Evolutionary conservation across 306 rosid species (phyloP).

Genomic region (Pterocarpus santalinus): DNA sequence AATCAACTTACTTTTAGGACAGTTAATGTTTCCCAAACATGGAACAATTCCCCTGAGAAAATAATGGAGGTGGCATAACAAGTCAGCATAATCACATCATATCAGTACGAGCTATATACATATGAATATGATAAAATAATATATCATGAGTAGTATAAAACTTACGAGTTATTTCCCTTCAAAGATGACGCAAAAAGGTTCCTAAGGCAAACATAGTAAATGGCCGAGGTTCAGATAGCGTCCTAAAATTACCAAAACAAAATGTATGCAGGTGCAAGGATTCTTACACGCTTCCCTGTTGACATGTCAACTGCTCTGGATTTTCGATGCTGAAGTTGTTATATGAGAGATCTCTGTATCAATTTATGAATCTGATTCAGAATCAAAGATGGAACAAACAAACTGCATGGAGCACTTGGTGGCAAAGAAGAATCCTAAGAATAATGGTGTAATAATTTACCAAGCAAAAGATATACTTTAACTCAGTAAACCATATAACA

Average conservation of each 20-base stretch:
- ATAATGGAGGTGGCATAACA: slow-evolving; percentile 38
- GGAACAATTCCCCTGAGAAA: slow-evolving; percentile 56
- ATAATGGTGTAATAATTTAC: not conserved
- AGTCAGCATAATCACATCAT: slow-evolving; percentile 39
- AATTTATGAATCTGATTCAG: slow-evolving; percentile 31
- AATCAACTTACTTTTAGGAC: slow-evolving; percentile 59
- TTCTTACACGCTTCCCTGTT: slow-evolving; percentile 62
- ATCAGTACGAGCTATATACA: not conserved
- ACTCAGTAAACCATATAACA: slow-evolving; percentile 7
- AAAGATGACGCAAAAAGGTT: slow-evolving; percentile 57
- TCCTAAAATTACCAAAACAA: slow-evolving; percentile 21
- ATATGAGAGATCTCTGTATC: slow-evolving; percentile 77
- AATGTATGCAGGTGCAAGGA: not conserved
- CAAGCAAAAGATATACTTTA: slow-evolving; percentile 14
- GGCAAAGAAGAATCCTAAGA: not conserved
- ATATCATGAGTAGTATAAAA: not conserved
- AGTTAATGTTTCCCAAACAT: slow-evolving; percentile 54
- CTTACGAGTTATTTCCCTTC: slow-evolving; percentile 46
- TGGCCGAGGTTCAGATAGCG: slow-evolving; percentile 19
- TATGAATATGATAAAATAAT: not conserved
- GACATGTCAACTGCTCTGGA: slow-evolving; percentile 54
- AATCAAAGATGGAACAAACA: slow-evolving; percentile 15
- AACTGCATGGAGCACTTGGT: slow-evolving; percentile 2
- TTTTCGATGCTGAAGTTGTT: slow-evolving; percentile 55
- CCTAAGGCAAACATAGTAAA: slow-evolving; percentile 36